Percentiles rank a stretch among this genome's conserved stretches.
Evolutionary conservation across 2,329 filamentous ascomycete genomes (phyloP).

Genomic region (Aspergillus vadensis): DNA sequence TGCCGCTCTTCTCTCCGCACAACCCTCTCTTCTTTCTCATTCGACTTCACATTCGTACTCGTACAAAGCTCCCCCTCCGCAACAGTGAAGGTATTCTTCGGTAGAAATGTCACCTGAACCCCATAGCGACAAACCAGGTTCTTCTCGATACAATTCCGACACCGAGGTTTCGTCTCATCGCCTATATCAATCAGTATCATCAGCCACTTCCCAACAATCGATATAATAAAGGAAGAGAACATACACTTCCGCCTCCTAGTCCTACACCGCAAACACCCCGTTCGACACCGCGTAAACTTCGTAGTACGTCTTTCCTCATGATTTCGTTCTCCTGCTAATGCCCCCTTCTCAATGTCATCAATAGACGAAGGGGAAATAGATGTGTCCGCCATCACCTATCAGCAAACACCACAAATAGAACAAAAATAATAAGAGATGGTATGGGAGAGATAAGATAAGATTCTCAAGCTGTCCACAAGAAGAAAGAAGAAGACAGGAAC

Average conservation of each 20-base stretch:
- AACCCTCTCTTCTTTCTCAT: no score
- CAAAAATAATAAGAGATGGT: no score
- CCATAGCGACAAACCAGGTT: constrained; percentile 54
- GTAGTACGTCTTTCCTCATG: neutral
- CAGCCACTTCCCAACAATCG: neutral
- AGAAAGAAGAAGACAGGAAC: no score
- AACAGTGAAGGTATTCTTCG: constrained; percentile 52
- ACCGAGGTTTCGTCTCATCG: constrained; percentile 55
- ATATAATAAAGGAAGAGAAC: no score
- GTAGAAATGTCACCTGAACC: constrained; percentile 50
- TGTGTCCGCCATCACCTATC: no score
- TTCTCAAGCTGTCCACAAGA: no score
- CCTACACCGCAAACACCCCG: constrained; percentile 54
- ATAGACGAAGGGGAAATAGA: no score
- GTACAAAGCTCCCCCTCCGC: constrained; percentile 17
- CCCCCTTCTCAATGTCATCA: neutral
- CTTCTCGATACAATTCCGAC: constrained; percentile 51
- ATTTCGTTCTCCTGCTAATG: neutral
- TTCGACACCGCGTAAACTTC: constrained; percentile 34
- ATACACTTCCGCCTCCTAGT: constrained; percentile 53
- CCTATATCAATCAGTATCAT: constrained; percentile 36
- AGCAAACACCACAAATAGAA: no score
- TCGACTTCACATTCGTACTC: neutral
- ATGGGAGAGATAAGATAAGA: no score
- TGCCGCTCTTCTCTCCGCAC: neutral